Evolutionary conservation across 2,329 filamentous ascomycete species (phyloP).

Genomic region (Fusarium praegraminearum): DNA sequence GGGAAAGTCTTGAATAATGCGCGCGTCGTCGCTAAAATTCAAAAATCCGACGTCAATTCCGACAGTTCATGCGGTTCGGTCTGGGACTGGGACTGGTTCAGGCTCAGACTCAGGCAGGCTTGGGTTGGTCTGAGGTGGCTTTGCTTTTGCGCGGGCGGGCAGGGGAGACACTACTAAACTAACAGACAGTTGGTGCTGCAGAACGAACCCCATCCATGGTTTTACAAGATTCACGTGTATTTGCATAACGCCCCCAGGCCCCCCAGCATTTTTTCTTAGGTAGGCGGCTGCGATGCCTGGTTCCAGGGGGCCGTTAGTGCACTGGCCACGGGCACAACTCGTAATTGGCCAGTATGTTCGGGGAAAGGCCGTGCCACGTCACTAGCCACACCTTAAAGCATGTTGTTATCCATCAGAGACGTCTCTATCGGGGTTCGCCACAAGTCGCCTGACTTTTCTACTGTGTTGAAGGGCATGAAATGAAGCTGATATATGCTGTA

Average conservation of each 20-base stretch:
- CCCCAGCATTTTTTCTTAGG: conserved; percentile 3
- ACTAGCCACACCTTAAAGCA: conserved; percentile 42
- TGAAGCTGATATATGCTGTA: conserved; percentile 16
- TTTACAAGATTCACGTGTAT: conserved; percentile 45
- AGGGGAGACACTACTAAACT: conserved; percentile 25
- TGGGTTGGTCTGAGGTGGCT: conserved; percentile 20
- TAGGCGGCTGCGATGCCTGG: conserved; percentile 17
- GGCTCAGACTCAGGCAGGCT: conserved; percentile 27
- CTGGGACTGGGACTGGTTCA: conserved; percentile 21
- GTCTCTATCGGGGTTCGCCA: conserved; percentile 40
- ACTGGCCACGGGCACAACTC: conserved; percentile 4
- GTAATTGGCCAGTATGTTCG: conserved; percentile 8
- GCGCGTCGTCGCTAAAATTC: conserved; percentile 47
- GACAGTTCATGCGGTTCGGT: conserved; percentile 47
- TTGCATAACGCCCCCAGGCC: conserved; percentile 24
- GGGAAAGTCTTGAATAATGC: conserved; percentile 39
- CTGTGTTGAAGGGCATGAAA: conserved; percentile 14
- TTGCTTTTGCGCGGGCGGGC: conserved; percentile 24
- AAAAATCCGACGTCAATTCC: conserved; percentile 44
- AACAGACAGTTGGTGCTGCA: neutral
- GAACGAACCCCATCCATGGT: neutral
- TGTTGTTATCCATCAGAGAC: conserved; percentile 34
- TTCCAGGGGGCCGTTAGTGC: conserved; percentile 3
- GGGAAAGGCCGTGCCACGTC: conserved; percentile 34
- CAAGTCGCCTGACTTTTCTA: conserved; percentile 39